A percentile compares a stretch with the other conserved stretches of the same genome.
Evolutionary conservation across 305 asterid genomes (phyloP).

Genomic region (Fraxinus latifolia): DNA sequence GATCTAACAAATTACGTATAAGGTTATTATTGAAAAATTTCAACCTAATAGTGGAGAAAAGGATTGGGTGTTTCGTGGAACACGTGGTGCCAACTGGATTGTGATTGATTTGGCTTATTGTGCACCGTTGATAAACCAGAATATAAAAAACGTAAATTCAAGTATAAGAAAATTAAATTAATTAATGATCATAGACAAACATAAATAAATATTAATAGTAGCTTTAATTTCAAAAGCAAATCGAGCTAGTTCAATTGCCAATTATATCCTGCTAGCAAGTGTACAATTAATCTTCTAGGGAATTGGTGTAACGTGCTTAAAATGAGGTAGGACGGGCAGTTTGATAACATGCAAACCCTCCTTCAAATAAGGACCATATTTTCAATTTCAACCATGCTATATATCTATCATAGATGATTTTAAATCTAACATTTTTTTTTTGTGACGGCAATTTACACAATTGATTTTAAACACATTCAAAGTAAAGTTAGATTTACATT

Average conservation of each 20-base stretch:
- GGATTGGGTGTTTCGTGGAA: background rate
- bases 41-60: background rate
- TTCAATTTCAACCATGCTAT: too few species aligned
- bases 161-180: too few species aligned
- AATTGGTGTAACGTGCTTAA: background rate
- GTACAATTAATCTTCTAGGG: background rate
- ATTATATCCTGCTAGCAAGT: background rate
- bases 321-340: background rate
- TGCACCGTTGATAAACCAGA: background rate
- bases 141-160: too few species aligned
- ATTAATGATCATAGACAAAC: background rate
- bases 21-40: background rate
- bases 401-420: too few species aligned
- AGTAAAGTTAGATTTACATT: too few species aligned
- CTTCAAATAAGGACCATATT: too few species aligned
- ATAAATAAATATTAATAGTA: too few species aligned
- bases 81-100: background rate
- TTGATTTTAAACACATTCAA: too few species aligned
- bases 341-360: too few species aligned
- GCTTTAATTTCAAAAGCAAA: background rate
- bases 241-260: background rate
- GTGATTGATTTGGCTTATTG: background rate
- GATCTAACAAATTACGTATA: background rate
- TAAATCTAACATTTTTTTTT: too few species aligned
- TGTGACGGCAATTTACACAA: too few species aligned